Conservation (phyloP, 257 asterid species). For the Voacanga thouarsii region DNA sequence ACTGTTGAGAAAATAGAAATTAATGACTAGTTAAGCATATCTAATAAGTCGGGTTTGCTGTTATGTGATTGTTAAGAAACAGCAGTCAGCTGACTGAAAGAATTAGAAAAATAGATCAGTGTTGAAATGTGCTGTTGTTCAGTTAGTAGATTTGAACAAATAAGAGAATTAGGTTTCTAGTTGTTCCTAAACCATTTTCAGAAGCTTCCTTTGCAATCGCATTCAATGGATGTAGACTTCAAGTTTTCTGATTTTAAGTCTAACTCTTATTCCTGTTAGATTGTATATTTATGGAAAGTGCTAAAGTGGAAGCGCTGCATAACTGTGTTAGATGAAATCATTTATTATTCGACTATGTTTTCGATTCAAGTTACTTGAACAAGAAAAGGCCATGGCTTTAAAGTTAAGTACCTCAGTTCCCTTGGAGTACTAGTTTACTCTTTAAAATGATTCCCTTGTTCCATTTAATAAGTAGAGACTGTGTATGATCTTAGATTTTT, state of each 20-base stretch:
- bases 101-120: neutral
- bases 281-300: neutral
- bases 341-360: neutral
- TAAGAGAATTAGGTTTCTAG: neutral
- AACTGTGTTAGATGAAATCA: neutral
- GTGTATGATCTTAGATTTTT: neutral
- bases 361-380: neutral
- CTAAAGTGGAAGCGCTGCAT: neutral
- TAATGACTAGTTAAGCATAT: no score
- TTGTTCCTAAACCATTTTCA: neutral
- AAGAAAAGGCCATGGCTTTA: neutral
- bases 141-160: neutral
- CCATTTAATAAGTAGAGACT: neutral
- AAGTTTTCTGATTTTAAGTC: neutral
- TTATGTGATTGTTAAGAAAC: no score
- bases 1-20: no score
- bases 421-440: neutral
- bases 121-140: neutral
- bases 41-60: no score
- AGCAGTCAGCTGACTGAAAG: neutral
- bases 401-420: neutral
- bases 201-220: neutral
- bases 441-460: neutral
- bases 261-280: neutral
- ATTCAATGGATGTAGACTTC: neutral